Percentiles rank a stretch among this genome's conserved stretches.
Conservation (phyloP, 495 filamentous ascomycete species). For the Aspergillus leporis region DNA sequence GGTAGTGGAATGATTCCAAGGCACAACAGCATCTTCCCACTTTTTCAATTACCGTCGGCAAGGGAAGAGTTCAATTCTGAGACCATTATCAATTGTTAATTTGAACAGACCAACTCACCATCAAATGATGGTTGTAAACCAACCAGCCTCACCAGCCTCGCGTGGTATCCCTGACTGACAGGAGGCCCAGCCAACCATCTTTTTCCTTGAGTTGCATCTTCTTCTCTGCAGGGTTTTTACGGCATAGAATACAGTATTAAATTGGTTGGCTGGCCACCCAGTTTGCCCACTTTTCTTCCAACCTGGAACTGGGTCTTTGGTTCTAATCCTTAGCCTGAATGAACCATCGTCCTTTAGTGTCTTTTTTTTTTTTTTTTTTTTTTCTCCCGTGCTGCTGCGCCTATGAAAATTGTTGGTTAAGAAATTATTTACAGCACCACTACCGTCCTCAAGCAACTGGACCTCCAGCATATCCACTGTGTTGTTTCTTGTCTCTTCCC, state of each 20-base stretch:
- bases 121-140: not conserved
- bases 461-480: not conserved
- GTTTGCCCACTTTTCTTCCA: not conserved
- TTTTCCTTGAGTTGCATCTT: not conserved
- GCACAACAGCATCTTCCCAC: not conserved
- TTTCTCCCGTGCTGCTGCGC: not conserved
- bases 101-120: not conserved
- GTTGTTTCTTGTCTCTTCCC: not conserved
- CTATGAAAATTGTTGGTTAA: conserved; percentile 4
- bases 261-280: not conserved
- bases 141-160: conserved; percentile 2
- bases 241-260: not conserved
- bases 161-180: conserved; percentile 4
- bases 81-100: not conserved
- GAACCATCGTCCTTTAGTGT: conserved; percentile 1
- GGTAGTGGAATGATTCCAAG: not conserved
- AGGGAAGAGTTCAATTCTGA: no score
- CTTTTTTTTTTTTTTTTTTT: conserved; percentile 2
- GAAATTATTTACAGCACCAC: not conserved
- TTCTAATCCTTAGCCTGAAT: not conserved
- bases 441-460: not conserved
- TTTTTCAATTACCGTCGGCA: not conserved
- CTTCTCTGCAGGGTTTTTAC: not conserved
- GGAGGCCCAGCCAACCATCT: not conserved
- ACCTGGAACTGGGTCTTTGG: not conserved